phyloP scores from a whole-genome alignment of 2,329 filamentous ascomycete genomes.

The Fusarium annulatum region DNA sequence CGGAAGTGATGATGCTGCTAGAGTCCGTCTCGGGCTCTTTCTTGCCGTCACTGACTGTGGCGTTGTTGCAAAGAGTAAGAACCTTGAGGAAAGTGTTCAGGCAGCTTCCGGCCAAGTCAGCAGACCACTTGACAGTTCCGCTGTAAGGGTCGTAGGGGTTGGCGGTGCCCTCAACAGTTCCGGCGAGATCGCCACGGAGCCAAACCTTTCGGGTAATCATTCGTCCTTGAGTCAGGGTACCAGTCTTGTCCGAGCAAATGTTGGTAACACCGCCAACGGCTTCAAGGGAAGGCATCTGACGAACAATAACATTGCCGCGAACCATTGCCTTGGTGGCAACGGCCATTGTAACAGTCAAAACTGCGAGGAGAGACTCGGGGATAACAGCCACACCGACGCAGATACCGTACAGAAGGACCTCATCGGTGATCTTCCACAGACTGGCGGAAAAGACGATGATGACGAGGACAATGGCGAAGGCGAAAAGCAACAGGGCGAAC shows the following conservation, averaged over 20 bases:
- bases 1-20: constrained; percentile 60
- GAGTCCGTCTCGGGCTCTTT: constrained; percentile 60
- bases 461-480: constrained; percentile 71
- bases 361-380: constrained; percentile 74
- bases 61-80: constrained; percentile 71
- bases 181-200: constrained; percentile 65
- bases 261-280: constrained; percentile 76
- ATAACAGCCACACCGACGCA: constrained; percentile 73
- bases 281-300: constrained; percentile 73
- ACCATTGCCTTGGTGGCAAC: constrained; percentile 74
- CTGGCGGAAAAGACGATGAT: constrained; percentile 71
- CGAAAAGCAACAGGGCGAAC: constrained; percentile 84
- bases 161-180: constrained; percentile 64
- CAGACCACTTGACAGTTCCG: constrained; percentile 61
- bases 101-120: constrained; percentile 52
- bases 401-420: constrained; percentile 71
- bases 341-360: constrained; percentile 77
- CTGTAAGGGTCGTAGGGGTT: constrained; percentile 71
- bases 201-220: constrained; percentile 74
- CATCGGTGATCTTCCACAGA: constrained; percentile 63
- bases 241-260: constrained; percentile 78
- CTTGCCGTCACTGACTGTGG: constrained; percentile 60
- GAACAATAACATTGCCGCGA: constrained; percentile 72
- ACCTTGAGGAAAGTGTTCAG: constrained; percentile 64
- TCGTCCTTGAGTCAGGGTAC: constrained; percentile 73